Base-by-base conservation (phyloP, 306 rosid species). In the Prunus fruticosa region DNA sequence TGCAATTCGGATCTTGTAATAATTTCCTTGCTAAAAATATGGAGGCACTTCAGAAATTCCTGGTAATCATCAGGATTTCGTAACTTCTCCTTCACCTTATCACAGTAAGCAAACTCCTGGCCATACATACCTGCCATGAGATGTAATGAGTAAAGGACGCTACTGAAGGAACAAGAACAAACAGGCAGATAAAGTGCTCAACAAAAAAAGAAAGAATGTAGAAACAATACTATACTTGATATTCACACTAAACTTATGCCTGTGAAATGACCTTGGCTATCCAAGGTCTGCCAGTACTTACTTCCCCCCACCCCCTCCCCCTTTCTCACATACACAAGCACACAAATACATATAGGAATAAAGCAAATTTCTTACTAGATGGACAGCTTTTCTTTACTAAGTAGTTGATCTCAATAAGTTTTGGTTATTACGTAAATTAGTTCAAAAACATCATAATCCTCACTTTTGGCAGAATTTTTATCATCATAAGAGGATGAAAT, bases 21-120 rank as follows among this genome's bases (percentile, higher is more conserved):
- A 82, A 96, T 96, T 78, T 93, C 98, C 89, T 84, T 91, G 96
- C 94, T 89, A 82, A 91, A 93, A 73, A 96, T 96, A 86, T 96
- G 98, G 66, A 96, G 89, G 73, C 98, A 93, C 89, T 86, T 92
- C 96, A 96, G 88, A 83, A 96, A 92, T 84, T 96, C 98, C 84
- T 96, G 99, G 89, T 96, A 96, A 81, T 80, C 78, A 2, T 91
- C 98, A 78, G 93, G 76, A 85, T 93, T 89, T 68, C 79, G 86
- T 80, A 96, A 85, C 86, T 83, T 96, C 82, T 89, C 98, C 84
- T 93, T 96, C 84, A 96, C 98, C 85, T 90, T 88, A 67, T 88
- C 98, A 64, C 93, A 91, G 78, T 88, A 93, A 65, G 93, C 91
- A 80, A 87, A 86, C 82, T 93, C 98, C 74, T 85, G 91, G 73